A percentile compares a stretch with the other conserved stretches of the same genome.
Conservation (phyloP, 2,329 filamentous ascomycete species). For the Claviceps sp. region DNA sequence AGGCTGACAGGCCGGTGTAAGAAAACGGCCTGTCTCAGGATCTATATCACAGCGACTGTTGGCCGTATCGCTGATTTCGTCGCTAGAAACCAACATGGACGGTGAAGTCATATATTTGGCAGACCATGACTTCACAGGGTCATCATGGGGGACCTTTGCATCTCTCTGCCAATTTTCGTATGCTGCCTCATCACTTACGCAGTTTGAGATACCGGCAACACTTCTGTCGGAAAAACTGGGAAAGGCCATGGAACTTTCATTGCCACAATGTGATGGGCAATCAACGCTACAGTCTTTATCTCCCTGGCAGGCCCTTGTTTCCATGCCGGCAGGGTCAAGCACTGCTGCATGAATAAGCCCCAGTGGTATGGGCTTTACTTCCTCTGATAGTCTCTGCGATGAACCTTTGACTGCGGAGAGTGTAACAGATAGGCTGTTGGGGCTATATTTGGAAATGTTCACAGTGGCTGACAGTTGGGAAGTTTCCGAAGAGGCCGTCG, state of each 20-base stretch:
- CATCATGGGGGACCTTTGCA: background rate
- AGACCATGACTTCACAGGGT: constrained; percentile 1
- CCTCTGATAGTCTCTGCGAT: background rate
- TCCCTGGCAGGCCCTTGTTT: background rate
- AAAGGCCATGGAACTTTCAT: background rate
- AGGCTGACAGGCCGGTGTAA: constrained; percentile 20
- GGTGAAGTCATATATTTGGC: background rate
- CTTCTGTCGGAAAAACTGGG: background rate
- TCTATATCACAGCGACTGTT: constrained; percentile 21
- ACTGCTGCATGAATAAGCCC: background rate
- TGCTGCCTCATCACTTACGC: background rate
- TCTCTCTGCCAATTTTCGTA: background rate
- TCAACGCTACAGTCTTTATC: background rate
- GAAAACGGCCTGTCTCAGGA: constrained; percentile 20
- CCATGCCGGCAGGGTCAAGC: background rate
- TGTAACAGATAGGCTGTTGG: background rate
- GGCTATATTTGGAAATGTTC: background rate
- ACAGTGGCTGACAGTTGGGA: background rate
- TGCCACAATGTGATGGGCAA: background rate
- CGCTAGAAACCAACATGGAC: background rate
- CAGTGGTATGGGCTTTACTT: background rate
- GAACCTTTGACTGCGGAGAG: background rate
- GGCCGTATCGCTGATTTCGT: background rate
- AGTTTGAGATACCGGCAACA: background rate
- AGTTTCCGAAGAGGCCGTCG: background rate